Percentiles rank a stretch among this genome's conserved stretches.
Conservation (phyloP, 805 yeast genomes). For the Brettanomyces naardenensis region DNA sequence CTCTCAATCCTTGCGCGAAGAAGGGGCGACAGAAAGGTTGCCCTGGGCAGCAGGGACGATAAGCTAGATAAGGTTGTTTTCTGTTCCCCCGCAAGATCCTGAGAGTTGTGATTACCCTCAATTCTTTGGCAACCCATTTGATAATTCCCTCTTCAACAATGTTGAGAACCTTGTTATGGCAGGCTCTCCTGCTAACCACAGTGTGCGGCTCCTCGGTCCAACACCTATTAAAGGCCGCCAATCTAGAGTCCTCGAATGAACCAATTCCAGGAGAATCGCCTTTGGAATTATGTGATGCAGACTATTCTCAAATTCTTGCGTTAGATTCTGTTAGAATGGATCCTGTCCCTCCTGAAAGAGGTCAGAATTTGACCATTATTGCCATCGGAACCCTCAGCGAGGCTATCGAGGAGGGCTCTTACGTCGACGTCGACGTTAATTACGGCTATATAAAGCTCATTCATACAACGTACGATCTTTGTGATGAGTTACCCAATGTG, state of each 20-base stretch:
- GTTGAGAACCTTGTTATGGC: no score
- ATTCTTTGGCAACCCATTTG: no score
- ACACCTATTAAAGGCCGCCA: background rate
- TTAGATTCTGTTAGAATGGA: conserved; percentile 50
- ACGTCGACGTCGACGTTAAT: conserved; percentile 88
- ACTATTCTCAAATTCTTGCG: conserved; percentile 52
- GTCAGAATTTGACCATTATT: conserved; percentile 69
- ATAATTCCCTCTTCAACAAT: no score
- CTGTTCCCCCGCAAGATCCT: no score
- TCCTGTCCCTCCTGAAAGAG: conserved; percentile 89
- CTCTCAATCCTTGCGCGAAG: no score
- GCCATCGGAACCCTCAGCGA: conserved; percentile 61
- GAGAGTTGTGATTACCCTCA: no score
- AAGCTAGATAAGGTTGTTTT: no score
- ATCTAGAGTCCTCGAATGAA: conserved; percentile 28
- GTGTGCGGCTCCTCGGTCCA: no score
- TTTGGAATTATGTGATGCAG: conserved; percentile 63
- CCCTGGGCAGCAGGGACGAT: no score
- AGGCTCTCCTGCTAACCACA: no score
- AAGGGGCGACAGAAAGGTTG: no score
- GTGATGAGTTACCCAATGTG: conserved; percentile 79
- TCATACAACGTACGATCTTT: conserved; percentile 86
- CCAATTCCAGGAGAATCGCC: conserved; percentile 94
- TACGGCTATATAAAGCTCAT: conserved; percentile 86
- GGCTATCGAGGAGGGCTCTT: conserved; percentile 74